Percentiles rank a stretch among this genome's conserved stretches.
These are phyloP conservation scores for Psilocybe mexicana DNA, from an alignment of 1,284 basidiomycete genomes.

Conservation along the genomic window DNA sequence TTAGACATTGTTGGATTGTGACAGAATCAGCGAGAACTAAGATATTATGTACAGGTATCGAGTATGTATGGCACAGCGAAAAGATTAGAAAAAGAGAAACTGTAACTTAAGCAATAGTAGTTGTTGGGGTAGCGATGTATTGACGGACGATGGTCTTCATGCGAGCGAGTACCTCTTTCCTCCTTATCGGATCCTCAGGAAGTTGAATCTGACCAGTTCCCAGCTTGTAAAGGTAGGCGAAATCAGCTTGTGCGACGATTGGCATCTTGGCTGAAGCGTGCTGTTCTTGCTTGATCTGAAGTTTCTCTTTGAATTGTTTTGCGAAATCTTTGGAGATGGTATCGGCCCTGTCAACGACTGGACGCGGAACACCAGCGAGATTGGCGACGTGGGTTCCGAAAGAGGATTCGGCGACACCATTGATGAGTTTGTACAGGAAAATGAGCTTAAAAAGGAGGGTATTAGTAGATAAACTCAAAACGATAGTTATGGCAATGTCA, in stretches of 20 bases:
- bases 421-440: constrained; percentile 92
- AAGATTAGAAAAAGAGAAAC: background rate
- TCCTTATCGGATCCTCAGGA: constrained; percentile 52
- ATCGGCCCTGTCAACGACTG: constrained; percentile 87
- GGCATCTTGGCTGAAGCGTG: constrained; percentile 61
- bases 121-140: constrained; percentile 12
- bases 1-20: background rate
- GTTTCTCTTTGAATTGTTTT: constrained; percentile 76
- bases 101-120: background rate
- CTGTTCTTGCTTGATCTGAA: constrained; percentile 64
- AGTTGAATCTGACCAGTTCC: constrained; percentile 52
- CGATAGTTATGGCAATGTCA: constrained; percentile 14
- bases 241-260: constrained; percentile 83
- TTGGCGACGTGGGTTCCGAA: constrained; percentile 94
- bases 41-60: constrained; percentile 2
- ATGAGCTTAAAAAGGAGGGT: constrained; percentile 56
- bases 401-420: constrained; percentile 86
- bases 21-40: background rate
- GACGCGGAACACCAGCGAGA: constrained; percentile 77
- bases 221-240: constrained; percentile 70
- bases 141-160: constrained; percentile 47
- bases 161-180: constrained; percentile 51
- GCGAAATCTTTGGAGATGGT: constrained; percentile 88
- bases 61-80: background rate
- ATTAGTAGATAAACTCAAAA: constrained; percentile 1